phyloP scores from a whole-genome alignment of 2,329 filamentous ascomycete genomes.

The Ascochyta clinopodiicola region DNA sequence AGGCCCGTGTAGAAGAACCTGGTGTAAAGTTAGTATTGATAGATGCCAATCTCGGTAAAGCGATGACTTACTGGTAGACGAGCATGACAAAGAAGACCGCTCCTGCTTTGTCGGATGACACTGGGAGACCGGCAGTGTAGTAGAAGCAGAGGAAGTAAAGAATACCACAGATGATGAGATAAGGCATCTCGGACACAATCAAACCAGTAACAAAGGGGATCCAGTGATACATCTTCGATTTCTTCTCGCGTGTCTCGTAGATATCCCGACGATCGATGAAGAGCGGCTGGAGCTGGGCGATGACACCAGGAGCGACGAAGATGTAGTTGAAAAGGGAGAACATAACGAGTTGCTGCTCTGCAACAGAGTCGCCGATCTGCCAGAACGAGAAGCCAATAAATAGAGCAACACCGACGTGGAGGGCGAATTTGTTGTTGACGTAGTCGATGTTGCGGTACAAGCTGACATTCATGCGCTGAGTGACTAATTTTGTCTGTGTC shows the following conservation, averaged over 20 bases:
- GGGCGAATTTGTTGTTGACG: constrained; percentile 34
- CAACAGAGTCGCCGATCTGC: constrained; percentile 32
- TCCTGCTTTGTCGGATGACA: constrained; percentile 61
- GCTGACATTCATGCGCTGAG: constrained; percentile 29
- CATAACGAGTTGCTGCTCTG: constrained; percentile 51
- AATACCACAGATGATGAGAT: constrained; percentile 64
- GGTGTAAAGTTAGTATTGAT: background rate
- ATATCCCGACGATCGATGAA: constrained; percentile 55
- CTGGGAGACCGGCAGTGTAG: constrained; percentile 55
- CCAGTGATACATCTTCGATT: constrained; percentile 77
- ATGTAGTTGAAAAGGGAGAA: constrained; percentile 60
- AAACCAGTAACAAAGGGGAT: constrained; percentile 72
- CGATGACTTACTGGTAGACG: constrained; percentile 66
- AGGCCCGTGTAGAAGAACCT: constrained; percentile 50
- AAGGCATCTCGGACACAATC: constrained; percentile 73
- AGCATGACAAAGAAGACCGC: constrained; percentile 52
- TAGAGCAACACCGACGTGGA: constrained; percentile 33
- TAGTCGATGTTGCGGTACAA: constrained; percentile 37
- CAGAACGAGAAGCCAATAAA: constrained; percentile 40
- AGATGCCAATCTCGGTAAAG: constrained; percentile 51
- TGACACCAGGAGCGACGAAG: constrained; percentile 50
- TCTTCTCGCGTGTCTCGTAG: constrained; percentile 66
- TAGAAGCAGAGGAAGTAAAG: constrained; percentile 72
- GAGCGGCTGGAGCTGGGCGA: constrained; percentile 50
- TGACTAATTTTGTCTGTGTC: constrained; percentile 34